Evolutionary conservation across 2,329 filamentous ascomycete species (phyloP).

Genomic region (Penicillium crustosum): DNA sequence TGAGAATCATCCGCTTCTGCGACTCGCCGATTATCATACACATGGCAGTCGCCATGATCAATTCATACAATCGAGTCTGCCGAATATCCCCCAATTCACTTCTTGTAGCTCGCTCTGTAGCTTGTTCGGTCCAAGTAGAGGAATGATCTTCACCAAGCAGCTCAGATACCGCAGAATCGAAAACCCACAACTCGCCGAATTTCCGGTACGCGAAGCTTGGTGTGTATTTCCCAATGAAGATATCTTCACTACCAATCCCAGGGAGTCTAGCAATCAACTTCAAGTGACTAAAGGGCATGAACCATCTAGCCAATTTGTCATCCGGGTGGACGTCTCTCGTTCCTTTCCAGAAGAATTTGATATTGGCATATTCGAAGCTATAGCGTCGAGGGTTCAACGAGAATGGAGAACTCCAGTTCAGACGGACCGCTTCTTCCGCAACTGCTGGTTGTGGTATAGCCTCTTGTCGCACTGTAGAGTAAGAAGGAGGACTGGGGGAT

Average conservation of each 20-base stretch:
- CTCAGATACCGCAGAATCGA: conserved; percentile 10
- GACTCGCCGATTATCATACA: conserved; percentile 21
- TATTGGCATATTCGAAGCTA: conserved; percentile 8
- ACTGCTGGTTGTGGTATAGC: not conserved
- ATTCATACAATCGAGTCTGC: conserved; percentile 8
- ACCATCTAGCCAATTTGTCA: not conserved
- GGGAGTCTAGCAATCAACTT: not conserved
- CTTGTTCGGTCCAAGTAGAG: not conserved
- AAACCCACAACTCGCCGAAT: conserved; percentile 10
- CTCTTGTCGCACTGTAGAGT: not conserved
- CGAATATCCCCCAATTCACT: not conserved
- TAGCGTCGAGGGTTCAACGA: conserved; percentile 6
- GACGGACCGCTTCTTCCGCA: conserved; percentile 6
- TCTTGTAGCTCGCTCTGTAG: no score
- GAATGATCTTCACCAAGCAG: conserved; percentile 3
- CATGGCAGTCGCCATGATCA: conserved; percentile 17
- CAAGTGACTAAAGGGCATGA: not conserved
- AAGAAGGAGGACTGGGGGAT: not conserved
- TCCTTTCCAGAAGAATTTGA: conserved; percentile 6
- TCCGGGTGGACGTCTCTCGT: not conserved
- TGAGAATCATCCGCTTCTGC: conserved; percentile 10
- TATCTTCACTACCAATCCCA: not conserved
- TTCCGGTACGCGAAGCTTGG: conserved; percentile 3
- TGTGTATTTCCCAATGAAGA: not conserved
- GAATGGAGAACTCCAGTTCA: conserved; percentile 9